Evolutionary conservation across 495 filamentous ascomycete genomes (phyloP).

Genomic region (Antarctomyces pellizariae): DNA sequence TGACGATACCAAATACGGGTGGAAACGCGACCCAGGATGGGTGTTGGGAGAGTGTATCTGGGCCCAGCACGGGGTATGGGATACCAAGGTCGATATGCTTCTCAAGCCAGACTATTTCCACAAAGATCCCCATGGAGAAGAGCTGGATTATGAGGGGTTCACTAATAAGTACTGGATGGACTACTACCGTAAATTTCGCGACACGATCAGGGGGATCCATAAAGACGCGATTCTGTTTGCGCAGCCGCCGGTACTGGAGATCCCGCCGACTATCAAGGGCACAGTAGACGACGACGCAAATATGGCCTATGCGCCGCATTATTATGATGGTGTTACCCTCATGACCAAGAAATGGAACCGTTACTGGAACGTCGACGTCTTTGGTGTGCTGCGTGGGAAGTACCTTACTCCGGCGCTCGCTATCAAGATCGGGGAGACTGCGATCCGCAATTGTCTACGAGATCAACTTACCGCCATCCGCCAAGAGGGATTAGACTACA

Average conservation of each 20-base stretch:
- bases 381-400: slow-evolving; percentile 71
- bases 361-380: slow-evolving; percentile 86
- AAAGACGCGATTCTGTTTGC: slow-evolving; percentile 69
- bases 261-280: slow-evolving; percentile 71
- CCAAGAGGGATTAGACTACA: slow-evolving; percentile 71
- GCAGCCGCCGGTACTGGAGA: slow-evolving; percentile 77
- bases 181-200: slow-evolving; percentile 52
- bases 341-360: slow-evolving; percentile 99
- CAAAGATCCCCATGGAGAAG: slow-evolving; percentile 42
- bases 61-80: slow-evolving; percentile 96
- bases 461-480: slow-evolving; percentile 77
- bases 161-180: slow-evolving; percentile 77
- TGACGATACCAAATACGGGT: slow-evolving; percentile 75
- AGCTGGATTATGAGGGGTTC: slow-evolving; percentile 59
- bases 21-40: slow-evolving; percentile 72
- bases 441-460: slow-evolving; percentile 81
- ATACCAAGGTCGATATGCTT: slow-evolving; percentile 52
- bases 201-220: slow-evolving; percentile 51
- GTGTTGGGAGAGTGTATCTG: slow-evolving; percentile 82
- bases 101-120: slow-evolving; percentile 75
- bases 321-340: slow-evolving; percentile 87
- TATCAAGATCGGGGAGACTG: slow-evolving; percentile 79
- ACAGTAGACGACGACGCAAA: slow-evolving; percentile 72
- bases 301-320: slow-evolving; percentile 85
- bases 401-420: slow-evolving; percentile 77